Evolutionary conservation across 2,329 filamentous ascomycete genomes (phyloP).

Genomic region (Bipolaris oryzae): DNA sequence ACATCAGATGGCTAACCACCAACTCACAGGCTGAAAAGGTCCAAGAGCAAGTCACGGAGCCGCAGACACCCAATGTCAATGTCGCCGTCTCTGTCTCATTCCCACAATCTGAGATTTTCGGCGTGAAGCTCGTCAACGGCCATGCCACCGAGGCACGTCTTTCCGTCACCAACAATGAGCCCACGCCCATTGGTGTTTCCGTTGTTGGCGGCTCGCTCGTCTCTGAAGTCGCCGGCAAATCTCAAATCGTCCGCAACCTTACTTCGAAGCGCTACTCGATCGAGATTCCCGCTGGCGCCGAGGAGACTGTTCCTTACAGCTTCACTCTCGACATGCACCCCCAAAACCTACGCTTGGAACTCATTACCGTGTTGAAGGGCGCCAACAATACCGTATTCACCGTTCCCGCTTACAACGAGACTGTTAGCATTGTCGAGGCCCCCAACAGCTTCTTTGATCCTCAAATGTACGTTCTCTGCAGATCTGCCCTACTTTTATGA

Average conservation of each 20-base stretch:
- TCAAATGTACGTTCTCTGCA: conserved; percentile 74
- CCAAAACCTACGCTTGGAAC: conserved; percentile 80
- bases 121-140: conserved; percentile 94
- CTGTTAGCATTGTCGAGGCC: conserved; percentile 85
- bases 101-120: conserved; percentile 79
- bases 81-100: conserved; percentile 64
- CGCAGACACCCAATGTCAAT: conserved; percentile 64
- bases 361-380: conserved; percentile 76
- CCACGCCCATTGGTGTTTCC: conserved; percentile 72
- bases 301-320: conserved; percentile 77
- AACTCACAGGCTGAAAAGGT: conserved; percentile 42
- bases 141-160: conserved; percentile 82
- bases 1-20: conserved; percentile 40
- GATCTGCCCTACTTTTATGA: not conserved
- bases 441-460: conserved; percentile 92
- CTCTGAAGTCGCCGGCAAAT: conserved; percentile 62
- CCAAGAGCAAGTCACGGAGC: conserved; percentile 63
- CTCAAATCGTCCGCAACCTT: conserved; percentile 78
- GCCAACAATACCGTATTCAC: conserved; percentile 73
- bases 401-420: conserved; percentile 78
- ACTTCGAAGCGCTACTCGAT: conserved; percentile 76
- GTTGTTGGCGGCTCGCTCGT: conserved; percentile 77
- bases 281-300: conserved; percentile 75
- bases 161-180: conserved; percentile 84
- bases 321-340: conserved; percentile 93